These are phyloP conservation scores for Russula brevipes DNA, from an alignment of 768 basidiomycete genomes.

Conservation along the genomic window DNA sequence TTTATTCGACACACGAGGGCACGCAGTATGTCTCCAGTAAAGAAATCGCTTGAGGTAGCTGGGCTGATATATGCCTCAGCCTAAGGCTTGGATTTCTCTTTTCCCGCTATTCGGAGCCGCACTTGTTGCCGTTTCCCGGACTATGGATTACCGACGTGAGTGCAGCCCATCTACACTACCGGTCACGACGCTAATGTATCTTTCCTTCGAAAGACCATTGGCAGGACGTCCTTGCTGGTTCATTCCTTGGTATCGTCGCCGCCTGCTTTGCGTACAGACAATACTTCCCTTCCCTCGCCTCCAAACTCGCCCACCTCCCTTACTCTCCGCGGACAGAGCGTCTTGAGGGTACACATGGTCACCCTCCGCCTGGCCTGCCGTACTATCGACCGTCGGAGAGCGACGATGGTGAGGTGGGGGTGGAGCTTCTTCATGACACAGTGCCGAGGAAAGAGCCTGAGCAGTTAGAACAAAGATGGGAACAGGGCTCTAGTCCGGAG, in stretches of 20 bases:
- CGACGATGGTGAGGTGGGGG: constrained; percentile 23
- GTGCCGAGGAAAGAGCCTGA: constrained; percentile 32
- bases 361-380: constrained; percentile 4
- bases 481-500: constrained; percentile 11
- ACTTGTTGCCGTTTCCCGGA: constrained; percentile 77
- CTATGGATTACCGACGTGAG: constrained; percentile 87
- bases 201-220: constrained; percentile 62
- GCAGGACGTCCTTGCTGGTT: constrained; percentile 84
- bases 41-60: background rate
- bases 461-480: constrained; percentile 20
- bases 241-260: constrained; percentile 63
- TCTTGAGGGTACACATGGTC: constrained; percentile 35
- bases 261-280: constrained; percentile 78
- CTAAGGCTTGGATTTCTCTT: constrained; percentile 79
- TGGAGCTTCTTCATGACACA: constrained; percentile 29
- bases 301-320: constrained; percentile 60
- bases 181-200: constrained; percentile 20
- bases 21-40: constrained; percentile 46
- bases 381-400: constrained; percentile 10
- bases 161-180: constrained; percentile 20
- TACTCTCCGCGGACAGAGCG: constrained; percentile 60
- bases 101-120: constrained; percentile 73
- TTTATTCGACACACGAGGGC: constrained; percentile 76
- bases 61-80: constrained; percentile 22
- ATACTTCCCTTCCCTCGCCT: constrained; percentile 72